A percentile compares a stretch with the other conserved stretches of the same genome.
Evolutionary conservation across 2,329 filamentous ascomycete genomes (phyloP).

Genomic region (Magnaporthales sp.): DNA sequence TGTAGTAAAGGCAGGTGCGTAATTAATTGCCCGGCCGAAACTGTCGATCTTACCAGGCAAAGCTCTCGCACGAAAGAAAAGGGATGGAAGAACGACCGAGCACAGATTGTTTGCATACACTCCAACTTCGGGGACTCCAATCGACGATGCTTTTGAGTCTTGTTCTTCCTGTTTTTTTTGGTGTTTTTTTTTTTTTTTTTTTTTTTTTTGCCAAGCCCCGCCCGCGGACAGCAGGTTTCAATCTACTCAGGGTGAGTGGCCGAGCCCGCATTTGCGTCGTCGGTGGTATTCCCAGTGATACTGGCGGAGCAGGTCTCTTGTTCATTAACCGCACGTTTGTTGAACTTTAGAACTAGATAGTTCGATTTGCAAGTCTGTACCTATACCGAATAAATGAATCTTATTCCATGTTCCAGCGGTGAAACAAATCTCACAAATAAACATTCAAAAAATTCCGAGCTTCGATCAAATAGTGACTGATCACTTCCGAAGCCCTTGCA

Average conservation of each 20-base stretch:
- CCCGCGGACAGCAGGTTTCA: neutral
- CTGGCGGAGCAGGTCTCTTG: neutral
- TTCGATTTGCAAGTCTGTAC: neutral
- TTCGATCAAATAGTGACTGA: neutral
- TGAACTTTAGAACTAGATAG: neutral
- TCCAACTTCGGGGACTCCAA: neutral
- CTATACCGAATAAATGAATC: neutral
- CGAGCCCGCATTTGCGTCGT: neutral
- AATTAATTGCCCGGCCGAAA: neutral
- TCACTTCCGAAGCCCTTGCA: neutral
- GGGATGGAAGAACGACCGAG: neutral
- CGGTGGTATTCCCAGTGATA: neutral
- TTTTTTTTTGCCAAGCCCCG: neutral
- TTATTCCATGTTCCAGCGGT: neutral
- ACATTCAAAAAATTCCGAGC: neutral
- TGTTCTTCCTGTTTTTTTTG: neutral
- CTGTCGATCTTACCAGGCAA: neutral
- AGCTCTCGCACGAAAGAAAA: neutral
- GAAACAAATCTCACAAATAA: neutral
- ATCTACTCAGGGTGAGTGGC: neutral
- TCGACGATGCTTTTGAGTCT: neutral
- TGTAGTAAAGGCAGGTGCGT: neutral
- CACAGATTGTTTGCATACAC: neutral
- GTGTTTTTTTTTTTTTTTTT: neutral
- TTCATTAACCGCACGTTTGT: neutral